Conservation (phyloP, 2,329 filamentous ascomycete genomes). For the Cercospora canescens region DNA sequence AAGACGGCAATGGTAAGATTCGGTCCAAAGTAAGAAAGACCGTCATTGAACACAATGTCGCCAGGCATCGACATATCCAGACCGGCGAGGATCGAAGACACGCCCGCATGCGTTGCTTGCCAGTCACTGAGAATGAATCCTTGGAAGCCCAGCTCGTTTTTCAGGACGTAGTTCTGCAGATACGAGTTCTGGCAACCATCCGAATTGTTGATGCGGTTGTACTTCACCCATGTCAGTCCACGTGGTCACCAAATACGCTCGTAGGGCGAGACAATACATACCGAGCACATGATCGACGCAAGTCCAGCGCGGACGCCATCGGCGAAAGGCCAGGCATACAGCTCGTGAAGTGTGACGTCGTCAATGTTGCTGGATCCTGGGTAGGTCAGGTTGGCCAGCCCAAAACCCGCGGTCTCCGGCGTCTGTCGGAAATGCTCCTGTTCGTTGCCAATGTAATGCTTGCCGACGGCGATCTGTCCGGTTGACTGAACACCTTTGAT, state of each 20-base stretch:
- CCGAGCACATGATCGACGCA: constrained; percentile 58
- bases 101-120: constrained; percentile 33
- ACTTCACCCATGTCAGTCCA: constrained; percentile 47
- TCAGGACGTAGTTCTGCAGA: constrained; percentile 66
- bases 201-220: constrained; percentile 53
- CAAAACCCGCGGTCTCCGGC: constrained; percentile 50
- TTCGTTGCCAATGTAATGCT: constrained; percentile 75
- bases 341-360: constrained; percentile 56
- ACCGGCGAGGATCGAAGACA: constrained; percentile 31
- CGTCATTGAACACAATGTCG: constrained; percentile 25
- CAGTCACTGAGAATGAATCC: constrained; percentile 52
- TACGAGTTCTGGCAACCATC: constrained; percentile 69
- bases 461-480: constrained; percentile 79
- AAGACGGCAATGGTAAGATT: constrained; percentile 34
- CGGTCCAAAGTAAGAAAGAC: constrained; percentile 51
- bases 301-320: constrained; percentile 52
- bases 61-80: constrained; percentile 37
- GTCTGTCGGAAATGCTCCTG: constrained; percentile 70
- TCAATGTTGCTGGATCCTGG: constrained; percentile 59
- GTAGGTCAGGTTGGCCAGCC: constrained; percentile 46
- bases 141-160: constrained; percentile 55
- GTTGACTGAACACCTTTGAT: constrained; percentile 78
- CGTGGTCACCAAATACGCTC: not conserved
- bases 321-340: constrained; percentile 47
- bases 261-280: constrained; percentile 39